These are phyloP conservation scores for Pseudotsuga menziesii DNA, from an alignment of 75 land plant genomes.

Conservation along the genomic window DNA sequence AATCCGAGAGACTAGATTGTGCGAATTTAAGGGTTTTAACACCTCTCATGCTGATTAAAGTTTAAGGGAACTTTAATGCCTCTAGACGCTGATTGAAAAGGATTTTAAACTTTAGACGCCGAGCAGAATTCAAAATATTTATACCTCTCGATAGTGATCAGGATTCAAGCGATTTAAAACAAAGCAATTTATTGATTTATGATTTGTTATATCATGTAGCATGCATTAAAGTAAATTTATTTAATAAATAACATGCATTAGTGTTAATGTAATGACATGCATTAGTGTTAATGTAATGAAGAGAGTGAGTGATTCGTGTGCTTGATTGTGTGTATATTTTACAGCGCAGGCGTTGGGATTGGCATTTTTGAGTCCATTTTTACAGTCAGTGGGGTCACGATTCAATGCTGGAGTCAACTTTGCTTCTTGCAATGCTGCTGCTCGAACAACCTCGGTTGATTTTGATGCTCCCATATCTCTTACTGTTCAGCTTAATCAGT, in stretches of 20 bases:
- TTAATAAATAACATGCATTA: neutral
- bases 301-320: too few species aligned
- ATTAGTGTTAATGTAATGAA: too few species aligned
- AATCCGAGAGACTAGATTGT: neutral
- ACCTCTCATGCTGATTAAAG: too few species aligned
- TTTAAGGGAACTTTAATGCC: too few species aligned
- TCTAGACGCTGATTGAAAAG: too few species aligned
- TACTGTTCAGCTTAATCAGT: conserved; percentile 39
- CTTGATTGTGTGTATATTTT: neutral
- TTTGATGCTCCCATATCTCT: conserved; percentile 40
- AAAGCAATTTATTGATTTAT: neutral
- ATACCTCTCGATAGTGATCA: too few species aligned
- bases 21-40: neutral
- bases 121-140: too few species aligned
- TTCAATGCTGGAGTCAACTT: conserved; percentile 66
- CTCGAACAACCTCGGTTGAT: conserved; percentile 10
- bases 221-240: neutral
- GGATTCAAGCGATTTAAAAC: too few species aligned
- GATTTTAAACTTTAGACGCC: too few species aligned
- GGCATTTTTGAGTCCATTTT: conserved; percentile 44
- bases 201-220: neutral
- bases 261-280: too few species aligned
- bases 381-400: conserved; percentile 50
- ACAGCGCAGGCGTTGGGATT: conserved; percentile 44
- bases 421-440: conserved; percentile 55